A percentile compares a stretch with the other conserved stretches of the same genome.
Conservation (phyloP, 73 alveolate genomes). For the Tetrahymena borealis region DNA sequence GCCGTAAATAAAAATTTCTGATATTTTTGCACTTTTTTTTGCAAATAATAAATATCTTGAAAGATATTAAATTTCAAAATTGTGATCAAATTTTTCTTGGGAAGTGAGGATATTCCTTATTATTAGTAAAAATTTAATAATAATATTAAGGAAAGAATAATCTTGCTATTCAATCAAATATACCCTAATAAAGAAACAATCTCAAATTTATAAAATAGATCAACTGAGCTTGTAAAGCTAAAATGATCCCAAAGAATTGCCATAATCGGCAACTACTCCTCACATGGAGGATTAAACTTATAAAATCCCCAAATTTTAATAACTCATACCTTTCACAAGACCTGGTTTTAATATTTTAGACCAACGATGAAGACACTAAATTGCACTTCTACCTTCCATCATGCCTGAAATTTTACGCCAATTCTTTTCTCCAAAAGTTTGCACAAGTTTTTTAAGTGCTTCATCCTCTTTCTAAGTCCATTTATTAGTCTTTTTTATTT, state of each 20-base stretch:
- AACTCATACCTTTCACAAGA: conserved; percentile 59
- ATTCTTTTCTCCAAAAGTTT: conserved; percentile 47
- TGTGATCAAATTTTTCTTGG: neutral
- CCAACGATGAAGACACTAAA: conserved; percentile 82
- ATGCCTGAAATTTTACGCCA: conserved; percentile 60
- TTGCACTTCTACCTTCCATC: conserved; percentile 69
- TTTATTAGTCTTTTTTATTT: neutral
- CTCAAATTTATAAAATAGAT: no score
- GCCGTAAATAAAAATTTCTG: no score
- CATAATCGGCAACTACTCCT: no score
- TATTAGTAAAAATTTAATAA: neutral
- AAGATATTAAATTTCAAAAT: neutral
- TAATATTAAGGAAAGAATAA: neutral
- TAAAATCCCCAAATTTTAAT: neutral
- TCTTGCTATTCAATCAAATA: neutral
- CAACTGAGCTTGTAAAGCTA: no score
- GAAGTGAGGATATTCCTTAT: neutral
- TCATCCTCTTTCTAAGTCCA: neutral
- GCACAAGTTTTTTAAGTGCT: neutral
- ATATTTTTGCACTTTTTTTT: no score
- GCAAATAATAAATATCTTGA: no score
- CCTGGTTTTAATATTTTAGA: conserved; percentile 77
- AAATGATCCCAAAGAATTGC: no score
- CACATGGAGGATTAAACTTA: no score
- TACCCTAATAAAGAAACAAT: neutral